phyloP scores from a whole-genome alignment of 805 yeast species.

The Zygoascus tannicola region DNA sequence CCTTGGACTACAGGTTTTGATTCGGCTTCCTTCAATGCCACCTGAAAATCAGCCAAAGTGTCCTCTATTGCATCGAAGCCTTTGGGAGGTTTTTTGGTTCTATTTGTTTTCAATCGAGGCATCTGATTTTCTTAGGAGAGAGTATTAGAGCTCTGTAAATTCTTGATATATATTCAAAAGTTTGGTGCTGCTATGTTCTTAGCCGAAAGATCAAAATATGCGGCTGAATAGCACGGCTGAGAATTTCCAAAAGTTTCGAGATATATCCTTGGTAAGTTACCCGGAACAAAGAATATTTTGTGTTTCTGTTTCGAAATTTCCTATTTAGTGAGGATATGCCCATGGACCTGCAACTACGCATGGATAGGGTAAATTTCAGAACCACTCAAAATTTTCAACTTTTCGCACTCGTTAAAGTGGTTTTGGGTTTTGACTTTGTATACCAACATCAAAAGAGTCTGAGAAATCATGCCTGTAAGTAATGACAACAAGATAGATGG shows the following conservation, averaged over 20 bases:
- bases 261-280: too few relatives aligned
- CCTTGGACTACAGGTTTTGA: constrained; percentile 31
- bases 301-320: too few relatives aligned
- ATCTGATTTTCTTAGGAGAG: too few relatives aligned
- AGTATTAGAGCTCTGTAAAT: too few relatives aligned
- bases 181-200: too few relatives aligned
- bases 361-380: not conserved
- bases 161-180: too few relatives aligned
- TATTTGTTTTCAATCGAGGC: constrained; percentile 38
- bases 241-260: too few relatives aligned
- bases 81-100: constrained; percentile 53
- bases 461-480: constrained; percentile 7
- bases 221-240: too few relatives aligned
- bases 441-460: not conserved
- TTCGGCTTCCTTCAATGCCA: constrained; percentile 48
- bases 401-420: not conserved
- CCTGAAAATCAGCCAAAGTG: constrained; percentile 50
- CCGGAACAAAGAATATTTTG: too few relatives aligned
- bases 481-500: not conserved
- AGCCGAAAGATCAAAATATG: too few relatives aligned
- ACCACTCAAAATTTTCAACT: not conserved
- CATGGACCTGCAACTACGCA: not conserved
- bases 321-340: too few relatives aligned
- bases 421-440: not conserved
- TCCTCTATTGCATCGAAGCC: constrained; percentile 65